Base-by-base conservation (phyloP, 805 yeast genomes). In the Yarrowia keelungensis region DNA sequence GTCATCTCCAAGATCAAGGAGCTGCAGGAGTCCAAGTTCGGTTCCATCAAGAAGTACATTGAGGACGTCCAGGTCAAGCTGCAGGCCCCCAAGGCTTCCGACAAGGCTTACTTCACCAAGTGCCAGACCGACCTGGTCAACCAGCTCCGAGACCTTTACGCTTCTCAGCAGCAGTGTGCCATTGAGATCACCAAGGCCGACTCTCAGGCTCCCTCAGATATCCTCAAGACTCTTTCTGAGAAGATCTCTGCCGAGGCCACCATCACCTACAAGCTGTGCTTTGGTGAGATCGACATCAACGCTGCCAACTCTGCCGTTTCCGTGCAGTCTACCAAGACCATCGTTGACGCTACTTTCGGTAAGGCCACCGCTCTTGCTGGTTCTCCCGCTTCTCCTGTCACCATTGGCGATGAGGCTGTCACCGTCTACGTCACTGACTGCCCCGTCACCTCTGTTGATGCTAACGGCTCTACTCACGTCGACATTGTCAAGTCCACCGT, bases 401-500 rank as follows among this genome's bases (percentile, higher is more conserved):
- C 32, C 14, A 26, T 26, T 26, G 26, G 4, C 4, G 50, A 46
- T 35, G 50, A 22, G 12, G 8, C 12, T 22, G 50, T 46, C 50
- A 46, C 50, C 22, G 50, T 46, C 35, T 46, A 22, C 15, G 50
- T 46, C 15, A 46, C 54, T 14, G 54, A 49, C 39, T 32, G 38
- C 19, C 54, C 54, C 14, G 39, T 49, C 54, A 49, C 54, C 22
- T 32, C 54, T 9, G 22, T 32, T 15, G 54, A 49, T 14, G 8
- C 54, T n/a, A 3, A 49, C 22, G 39, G 39, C 12, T 49, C 54
- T 39, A 32, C 54, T 9, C n/a, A 15, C 7, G 36, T 49, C 22
- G 54, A 49, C 10, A 32, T 19, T 32, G 38, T 49, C 54, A 49
- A 49, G 54, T 32, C 54, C 39, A 49, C 54, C 9, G 46, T 42